A percentile compares a stretch with the other conserved stretches of the same genome.
Conservation (phyloP, 352 stramenopile species). For the Phytopythium boreale region DNA sequence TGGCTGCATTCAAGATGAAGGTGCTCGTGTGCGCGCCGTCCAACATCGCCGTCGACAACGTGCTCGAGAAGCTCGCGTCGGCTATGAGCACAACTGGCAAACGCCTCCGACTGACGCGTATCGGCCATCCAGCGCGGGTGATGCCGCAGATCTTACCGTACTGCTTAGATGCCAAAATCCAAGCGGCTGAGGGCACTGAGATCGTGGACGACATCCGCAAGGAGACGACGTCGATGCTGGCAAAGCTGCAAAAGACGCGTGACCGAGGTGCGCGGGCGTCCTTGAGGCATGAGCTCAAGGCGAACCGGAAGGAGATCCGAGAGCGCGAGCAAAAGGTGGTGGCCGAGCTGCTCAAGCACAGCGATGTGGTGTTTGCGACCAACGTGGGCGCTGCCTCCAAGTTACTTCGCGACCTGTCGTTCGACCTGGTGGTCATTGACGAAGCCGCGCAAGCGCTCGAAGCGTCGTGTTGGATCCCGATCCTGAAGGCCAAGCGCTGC, state of each 20-base stretch:
- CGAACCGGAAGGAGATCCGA: conserved; percentile 94
- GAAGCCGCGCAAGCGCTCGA: conserved; percentile 97
- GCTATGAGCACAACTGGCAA: conserved; percentile 15
- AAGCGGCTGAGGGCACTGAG: conserved; percentile 91
- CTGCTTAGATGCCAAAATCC: conserved; percentile 93
- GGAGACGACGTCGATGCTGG: conserved; percentile 80
- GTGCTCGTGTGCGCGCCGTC: conserved; percentile 96
- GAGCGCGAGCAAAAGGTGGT: conserved; percentile 93
- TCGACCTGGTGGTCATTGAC: conserved; percentile 97
- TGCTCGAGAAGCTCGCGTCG: conserved; percentile 92
- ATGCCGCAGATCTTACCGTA: conserved; percentile 89
- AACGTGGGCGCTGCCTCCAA: conserved; percentile 93
- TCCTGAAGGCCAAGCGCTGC: conserved; percentile 89
- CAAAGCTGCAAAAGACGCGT: conserved; percentile 49
- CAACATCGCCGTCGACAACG: conserved; percentile 99
- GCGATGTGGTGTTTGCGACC: conserved; percentile 95
- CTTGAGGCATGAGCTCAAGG: conserved; percentile 82
- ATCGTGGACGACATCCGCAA: conserved; percentile 95
- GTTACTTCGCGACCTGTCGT: conserved; percentile 87
- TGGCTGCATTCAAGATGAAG: conserved; percentile 78
- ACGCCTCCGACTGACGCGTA: conserved; percentile 44
- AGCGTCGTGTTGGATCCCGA: conserved; percentile 95
- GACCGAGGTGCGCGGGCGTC: conserved; percentile 47
- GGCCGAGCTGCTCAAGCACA: conserved; percentile 84
- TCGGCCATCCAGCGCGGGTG: conserved; percentile 96